phyloP scores from a whole-genome alignment of 1,139 yeast genomes.

The Pichia sp. region DNA sequence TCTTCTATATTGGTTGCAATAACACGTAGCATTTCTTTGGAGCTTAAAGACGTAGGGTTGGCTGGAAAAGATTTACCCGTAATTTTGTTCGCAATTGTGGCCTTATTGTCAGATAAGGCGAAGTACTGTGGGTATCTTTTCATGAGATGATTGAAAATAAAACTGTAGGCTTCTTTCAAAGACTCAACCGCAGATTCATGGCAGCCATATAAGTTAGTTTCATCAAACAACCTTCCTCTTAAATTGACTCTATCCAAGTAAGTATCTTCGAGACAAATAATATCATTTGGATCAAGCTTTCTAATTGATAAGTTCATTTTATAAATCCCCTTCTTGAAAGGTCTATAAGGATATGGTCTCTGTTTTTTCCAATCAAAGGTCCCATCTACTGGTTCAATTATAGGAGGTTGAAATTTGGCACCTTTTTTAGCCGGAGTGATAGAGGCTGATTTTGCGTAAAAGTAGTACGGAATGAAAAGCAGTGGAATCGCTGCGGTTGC shows the following conservation, averaged over 20 bases:
- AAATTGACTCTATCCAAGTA: conserved; percentile 43
- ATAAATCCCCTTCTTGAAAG: conserved; percentile 57
- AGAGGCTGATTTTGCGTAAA: background rate
- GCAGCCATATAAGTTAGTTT: conserved; percentile 38
- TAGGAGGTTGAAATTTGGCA: conserved; percentile 15
- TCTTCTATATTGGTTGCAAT: conserved; percentile 55
- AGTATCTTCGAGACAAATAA: conserved; percentile 63
- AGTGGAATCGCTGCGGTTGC: background rate
- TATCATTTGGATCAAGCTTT: conserved; percentile 49
- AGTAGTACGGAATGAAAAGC: too few species aligned
- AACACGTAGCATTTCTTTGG: conserved; percentile 36
- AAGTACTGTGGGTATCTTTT: conserved; percentile 48
- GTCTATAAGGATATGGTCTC: conserved; percentile 50
- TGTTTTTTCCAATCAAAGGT: conserved; percentile 43
- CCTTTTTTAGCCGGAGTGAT: background rate
- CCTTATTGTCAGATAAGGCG: conserved; percentile 26
- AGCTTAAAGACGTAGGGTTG: conserved; percentile 19
- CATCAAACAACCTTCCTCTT: conserved; percentile 38
- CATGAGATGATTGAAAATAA: conserved; percentile 42
- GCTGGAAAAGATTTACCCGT: conserved; percentile 38
- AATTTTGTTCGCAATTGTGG: conserved; percentile 37
- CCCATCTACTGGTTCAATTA: conserved; percentile 29
- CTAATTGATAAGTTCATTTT: conserved; percentile 66
- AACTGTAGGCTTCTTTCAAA: conserved; percentile 50
- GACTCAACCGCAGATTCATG: conserved; percentile 44